These are phyloP conservation scores for Raphidocelis subcapitata DNA, from an alignment of 139 green algal genomes.

Conservation along the genomic window DNA sequence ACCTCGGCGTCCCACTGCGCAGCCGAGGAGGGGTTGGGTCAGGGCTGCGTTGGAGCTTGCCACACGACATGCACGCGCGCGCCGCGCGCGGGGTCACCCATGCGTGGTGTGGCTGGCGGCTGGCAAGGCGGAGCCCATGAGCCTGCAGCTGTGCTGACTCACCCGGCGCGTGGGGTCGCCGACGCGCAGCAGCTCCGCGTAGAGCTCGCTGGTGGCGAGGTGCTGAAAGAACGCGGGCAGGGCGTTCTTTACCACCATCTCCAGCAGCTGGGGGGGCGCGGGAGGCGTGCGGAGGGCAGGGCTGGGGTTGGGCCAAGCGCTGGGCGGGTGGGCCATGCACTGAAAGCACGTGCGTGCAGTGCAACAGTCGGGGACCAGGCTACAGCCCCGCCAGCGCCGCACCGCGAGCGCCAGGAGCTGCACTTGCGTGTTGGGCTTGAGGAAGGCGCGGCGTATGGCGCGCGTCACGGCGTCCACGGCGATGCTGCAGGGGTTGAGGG, in stretches of 20 bases:
- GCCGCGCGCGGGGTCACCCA: conserved; percentile 1
- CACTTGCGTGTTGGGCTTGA: conserved; percentile 36
- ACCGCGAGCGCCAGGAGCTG: conserved; percentile 55
- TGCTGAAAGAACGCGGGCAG: conserved; percentile 40
- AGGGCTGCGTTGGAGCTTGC: not conserved
- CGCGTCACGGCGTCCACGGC: conserved; percentile 30
- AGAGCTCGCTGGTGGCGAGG: conserved; percentile 45
- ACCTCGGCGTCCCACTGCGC: conserved; percentile 53
- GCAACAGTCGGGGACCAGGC: not conserved
- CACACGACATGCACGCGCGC: not conserved
- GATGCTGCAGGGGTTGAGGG: conserved; percentile 1
- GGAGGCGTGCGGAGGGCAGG: not conserved
- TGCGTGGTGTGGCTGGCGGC: not conserved
- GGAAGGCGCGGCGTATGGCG: conserved; percentile 20
- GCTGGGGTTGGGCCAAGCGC: not conserved
- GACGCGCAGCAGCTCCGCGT: conserved; percentile 43
- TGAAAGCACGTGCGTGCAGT: no score
- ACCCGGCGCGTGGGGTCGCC: conserved; percentile 28
- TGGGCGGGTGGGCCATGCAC: not conserved
- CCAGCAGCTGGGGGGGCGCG: conserved; percentile 37
- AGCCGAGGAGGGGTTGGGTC: not conserved
- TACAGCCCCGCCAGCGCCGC: not conserved
- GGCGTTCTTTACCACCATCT: conserved; percentile 67
- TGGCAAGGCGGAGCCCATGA: not conserved
- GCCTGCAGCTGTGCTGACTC: not conserved